Conservation (phyloP, 2,329 filamentous ascomycete genomes). For the Sporothrix humicola region DNA sequence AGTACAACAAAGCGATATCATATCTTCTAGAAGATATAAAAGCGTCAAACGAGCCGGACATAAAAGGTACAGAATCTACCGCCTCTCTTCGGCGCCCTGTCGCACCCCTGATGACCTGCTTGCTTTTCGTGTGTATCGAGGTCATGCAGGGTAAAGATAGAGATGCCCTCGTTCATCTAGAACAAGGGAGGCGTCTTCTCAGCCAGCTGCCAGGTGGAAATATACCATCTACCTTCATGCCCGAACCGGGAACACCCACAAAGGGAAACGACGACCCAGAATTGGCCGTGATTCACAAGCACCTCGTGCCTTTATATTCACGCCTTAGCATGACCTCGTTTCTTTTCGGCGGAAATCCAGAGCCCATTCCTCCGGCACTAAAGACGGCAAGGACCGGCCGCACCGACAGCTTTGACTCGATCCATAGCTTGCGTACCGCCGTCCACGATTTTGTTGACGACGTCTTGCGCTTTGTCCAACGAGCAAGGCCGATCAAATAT, state of each 20-base stretch:
- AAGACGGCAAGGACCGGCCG: not conserved
- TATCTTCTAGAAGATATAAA: slow-evolving; percentile 33
- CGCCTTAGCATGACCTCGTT: slow-evolving; percentile 5
- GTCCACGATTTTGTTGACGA: not conserved
- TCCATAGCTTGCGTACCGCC: not conserved
- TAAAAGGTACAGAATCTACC: not conserved
- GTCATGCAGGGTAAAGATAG: slow-evolving; percentile 57
- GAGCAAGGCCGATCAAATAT: not conserved
- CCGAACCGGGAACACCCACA: not conserved
- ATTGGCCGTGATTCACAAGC: not conserved
- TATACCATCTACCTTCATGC: not conserved
- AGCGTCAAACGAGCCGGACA: not conserved
- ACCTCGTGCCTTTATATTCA: not conserved
- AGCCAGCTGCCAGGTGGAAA: slow-evolving; percentile 40
- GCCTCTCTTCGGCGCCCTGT: slow-evolving; percentile 24
- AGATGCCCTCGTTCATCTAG: slow-evolving; percentile 53
- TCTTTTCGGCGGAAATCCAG: not conserved
- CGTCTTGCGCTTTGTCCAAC: not conserved
- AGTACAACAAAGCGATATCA: slow-evolving; percentile 37
- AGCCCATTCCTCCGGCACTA: not conserved
- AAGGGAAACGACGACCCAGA: not conserved
- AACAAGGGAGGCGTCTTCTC: slow-evolving; percentile 52
- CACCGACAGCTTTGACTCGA: not conserved
- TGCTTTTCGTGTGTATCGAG: slow-evolving; percentile 56
- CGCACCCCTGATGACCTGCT: slow-evolving; percentile 34